Base-by-base conservation (phyloP, 805 yeast species). In the Blastobotrys parvus region DNA sequence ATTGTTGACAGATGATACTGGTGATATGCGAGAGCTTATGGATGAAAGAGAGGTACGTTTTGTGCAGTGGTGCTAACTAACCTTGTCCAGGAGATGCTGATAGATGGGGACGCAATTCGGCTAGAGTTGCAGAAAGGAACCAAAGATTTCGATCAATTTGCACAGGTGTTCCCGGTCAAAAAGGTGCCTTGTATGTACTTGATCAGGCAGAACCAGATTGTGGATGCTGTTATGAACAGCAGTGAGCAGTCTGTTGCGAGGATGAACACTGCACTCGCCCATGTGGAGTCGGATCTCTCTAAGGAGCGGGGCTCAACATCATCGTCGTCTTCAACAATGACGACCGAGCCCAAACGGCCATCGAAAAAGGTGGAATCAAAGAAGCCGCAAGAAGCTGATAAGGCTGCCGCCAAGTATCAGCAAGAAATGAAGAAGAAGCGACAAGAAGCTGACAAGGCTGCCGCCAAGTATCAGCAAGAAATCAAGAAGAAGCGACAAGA, bases 171-270 rank as follows among this genome's bases (percentile, higher is more conserved):
- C 48, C 77, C 77, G 2, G 61, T 67, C 15, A 63, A 70, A 5
- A 54, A 52, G 0, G 66, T 70, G 2, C 89, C 89, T 1, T 70
- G 83, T 48, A 62, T 81, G 19, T 71, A 75, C 53, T 61, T 80
- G 11, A 66, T 83, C n/a, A 61, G 58, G 27, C 61, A 65, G 8
- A 77, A 81, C 4, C 56, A 62, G 32, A 64, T 78, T 3, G 47
- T 73, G 27, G 77, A 70, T 37, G 51, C 67, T 2, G 60, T 77
- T 11, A 20, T 35, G n/a, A 23, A 31, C 13, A 8, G 10, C 7
- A 25, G 11, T 8, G 29, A 25, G 11, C 10, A 25, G 29, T 25
- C 11, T 25, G 29, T 8, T 25, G 11, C 7, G 11, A 7, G 29
- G 11, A 8, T 25, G 29, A 25, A 8, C 7, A 11, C 29, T 25